Evolutionary conservation across 1,139 yeast species (phyloP).

Genomic region (Yamadazyma atmosphaerica): DNA sequence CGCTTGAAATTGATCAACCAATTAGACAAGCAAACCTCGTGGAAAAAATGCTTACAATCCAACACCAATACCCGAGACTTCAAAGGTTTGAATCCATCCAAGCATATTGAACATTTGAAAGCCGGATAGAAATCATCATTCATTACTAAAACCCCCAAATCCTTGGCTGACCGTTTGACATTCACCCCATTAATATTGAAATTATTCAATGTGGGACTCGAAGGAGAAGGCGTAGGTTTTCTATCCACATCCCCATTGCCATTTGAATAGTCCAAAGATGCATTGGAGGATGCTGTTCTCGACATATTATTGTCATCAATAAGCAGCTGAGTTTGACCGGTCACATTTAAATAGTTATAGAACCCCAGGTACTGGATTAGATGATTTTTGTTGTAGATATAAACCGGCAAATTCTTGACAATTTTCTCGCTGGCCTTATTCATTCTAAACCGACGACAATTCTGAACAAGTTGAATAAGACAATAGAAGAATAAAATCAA

Average conservation of each 20-base stretch:
- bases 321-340: constrained; percentile 21
- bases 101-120: constrained; percentile 48
- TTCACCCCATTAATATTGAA: constrained; percentile 35
- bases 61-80: constrained; percentile 41
- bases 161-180: constrained; percentile 21
- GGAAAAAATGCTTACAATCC: constrained; percentile 46
- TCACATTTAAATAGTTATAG: constrained; percentile 27
- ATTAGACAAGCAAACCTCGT: constrained; percentile 44
- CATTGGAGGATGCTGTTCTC: constrained; percentile 5
- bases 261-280: not conserved
- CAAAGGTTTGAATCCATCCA: constrained; percentile 40
- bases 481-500: constrained; percentile 38
- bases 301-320: constrained; percentile 10
- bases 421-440: constrained; percentile 33
- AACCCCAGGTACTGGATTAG: constrained; percentile 29
- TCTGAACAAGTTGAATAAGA: constrained; percentile 32
- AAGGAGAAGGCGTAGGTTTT: constrained; percentile 22
- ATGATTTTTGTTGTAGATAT: constrained; percentile 38
- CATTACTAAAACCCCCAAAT: constrained; percentile 28
- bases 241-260: constrained; percentile 3
- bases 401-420: constrained; percentile 41
- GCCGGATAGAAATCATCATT: constrained; percentile 41
- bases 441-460: constrained; percentile 26
- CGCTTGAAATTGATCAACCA: constrained; percentile 48
- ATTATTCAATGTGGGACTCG: constrained; percentile 20